Evolutionary conservation across 345 rosid genomes (phyloP).

Genomic region (Nasturtium officinale): DNA sequence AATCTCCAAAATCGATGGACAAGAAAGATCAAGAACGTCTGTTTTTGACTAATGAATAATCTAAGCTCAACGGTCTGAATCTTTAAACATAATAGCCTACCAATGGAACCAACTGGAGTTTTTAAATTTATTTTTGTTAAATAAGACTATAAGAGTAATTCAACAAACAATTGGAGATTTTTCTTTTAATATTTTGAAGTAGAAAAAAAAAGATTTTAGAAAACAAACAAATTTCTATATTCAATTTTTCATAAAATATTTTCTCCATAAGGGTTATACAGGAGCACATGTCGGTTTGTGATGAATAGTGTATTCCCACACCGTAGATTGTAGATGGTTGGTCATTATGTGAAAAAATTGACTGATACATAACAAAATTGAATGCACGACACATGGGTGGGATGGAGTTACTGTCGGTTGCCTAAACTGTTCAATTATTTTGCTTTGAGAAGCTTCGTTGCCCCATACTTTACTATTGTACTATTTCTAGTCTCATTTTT

Average conservation of each 20-base stretch:
- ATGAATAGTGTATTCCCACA: background rate
- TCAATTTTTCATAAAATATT: background rate
- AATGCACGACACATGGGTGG: constrained; percentile 33
- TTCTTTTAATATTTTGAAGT: background rate
- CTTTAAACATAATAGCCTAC: background rate
- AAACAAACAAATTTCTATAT: background rate
- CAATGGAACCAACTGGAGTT: background rate
- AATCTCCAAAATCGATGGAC: background rate
- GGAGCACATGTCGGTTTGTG: constrained; percentile 22
- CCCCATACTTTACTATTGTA: background rate
- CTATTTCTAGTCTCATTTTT: constrained; percentile 22
- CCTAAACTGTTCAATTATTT: background rate
- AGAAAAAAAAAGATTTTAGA: background rate
- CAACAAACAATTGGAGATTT: background rate
- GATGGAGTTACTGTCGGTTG: constrained; percentile 27
- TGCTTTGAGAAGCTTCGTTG: constrained; percentile 4
- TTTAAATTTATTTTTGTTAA: too few relatives aligned
- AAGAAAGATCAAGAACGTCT: background rate
- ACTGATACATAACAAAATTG: constrained; percentile 4
- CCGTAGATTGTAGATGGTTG: constrained; percentile 19
- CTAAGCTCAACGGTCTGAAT: too few relatives aligned
- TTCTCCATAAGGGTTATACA: background rate
- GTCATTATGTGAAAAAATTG: constrained; percentile 15
- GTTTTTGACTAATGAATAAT: background rate
- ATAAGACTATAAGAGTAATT: background rate